These are phyloP conservation scores for Salvia sclarea DNA, from an alignment of 305 asterid genomes.

Conservation along the genomic window DNA sequence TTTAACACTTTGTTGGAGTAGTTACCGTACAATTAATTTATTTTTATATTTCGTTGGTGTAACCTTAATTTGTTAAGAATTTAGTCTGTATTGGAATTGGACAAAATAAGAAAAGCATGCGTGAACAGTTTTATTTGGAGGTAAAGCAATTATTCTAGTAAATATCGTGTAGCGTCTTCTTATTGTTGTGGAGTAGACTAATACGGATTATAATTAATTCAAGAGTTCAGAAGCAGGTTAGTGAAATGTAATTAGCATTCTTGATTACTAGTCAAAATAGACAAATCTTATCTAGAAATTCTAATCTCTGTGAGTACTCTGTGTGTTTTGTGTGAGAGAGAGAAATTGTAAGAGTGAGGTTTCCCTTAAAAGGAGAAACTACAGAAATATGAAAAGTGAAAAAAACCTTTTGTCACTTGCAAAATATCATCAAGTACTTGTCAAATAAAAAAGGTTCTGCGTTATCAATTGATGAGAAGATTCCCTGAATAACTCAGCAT, in stretches of 20 bases:
- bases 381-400: background rate
- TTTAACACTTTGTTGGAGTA: too few species aligned
- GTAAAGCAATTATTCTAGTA: too few species aligned
- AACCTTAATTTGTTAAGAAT: too few species aligned
- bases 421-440: conserved; percentile 2
- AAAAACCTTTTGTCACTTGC: background rate
- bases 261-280: background rate
- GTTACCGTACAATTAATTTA: too few species aligned
- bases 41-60: too few species aligned
- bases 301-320: too few species aligned
- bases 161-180: background rate
- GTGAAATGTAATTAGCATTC: background rate
- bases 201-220: background rate
- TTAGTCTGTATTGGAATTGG: conserved; percentile 40
- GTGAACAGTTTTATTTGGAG: too few species aligned
- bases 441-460: conserved; percentile 19
- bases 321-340: background rate
- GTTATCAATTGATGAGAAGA: conserved; percentile 23
- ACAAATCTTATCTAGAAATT: too few species aligned
- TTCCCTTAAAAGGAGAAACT: background rate
- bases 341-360: too few species aligned
- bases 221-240: background rate
- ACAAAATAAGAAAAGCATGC: conserved; percentile 9
- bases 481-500: conserved; percentile 26
- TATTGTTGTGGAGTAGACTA: background rate